Evolutionary conservation across 2,329 filamentous ascomycete genomes (phyloP).

Genomic region (Colletotrichum tanaceti): DNA sequence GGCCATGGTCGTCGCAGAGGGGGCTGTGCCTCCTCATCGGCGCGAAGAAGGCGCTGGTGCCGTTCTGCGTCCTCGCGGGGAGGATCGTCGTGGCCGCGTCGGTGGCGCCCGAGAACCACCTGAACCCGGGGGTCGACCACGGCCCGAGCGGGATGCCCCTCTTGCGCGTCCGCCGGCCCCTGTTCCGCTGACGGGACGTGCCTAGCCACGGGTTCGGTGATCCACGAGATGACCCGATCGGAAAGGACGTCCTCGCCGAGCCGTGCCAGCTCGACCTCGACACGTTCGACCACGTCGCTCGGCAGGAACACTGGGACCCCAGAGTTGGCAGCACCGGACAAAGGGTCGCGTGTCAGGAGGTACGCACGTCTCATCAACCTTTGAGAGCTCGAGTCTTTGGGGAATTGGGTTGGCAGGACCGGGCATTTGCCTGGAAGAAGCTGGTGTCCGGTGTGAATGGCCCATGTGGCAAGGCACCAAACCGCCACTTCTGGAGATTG

Average conservation of each 20-base stretch:
- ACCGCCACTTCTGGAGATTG: background rate
- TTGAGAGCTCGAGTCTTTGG: conserved; percentile 65
- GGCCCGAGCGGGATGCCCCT: conserved; percentile 61
- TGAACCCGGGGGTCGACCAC: conserved; percentile 74
- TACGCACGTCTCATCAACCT: conserved; percentile 62
- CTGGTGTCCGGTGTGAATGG: conserved; percentile 59
- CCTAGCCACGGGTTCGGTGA: conserved; percentile 71
- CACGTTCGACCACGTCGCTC: conserved; percentile 50
- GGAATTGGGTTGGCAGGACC: conserved; percentile 65
- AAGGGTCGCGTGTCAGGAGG: background rate
- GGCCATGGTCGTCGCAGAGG: conserved; percentile 46
- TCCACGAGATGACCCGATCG: conserved; percentile 64
- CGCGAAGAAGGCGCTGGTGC: conserved; percentile 72
- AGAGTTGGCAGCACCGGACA: background rate
- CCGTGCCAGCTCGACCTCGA: conserved; percentile 57
- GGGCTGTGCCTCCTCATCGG: conserved; percentile 59
- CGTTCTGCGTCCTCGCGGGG: conserved; percentile 68
- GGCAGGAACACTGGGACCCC: conserved; percentile 61
- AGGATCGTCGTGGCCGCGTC: conserved; percentile 73
- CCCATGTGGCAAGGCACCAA: background rate
- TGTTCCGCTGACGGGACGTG: background rate
- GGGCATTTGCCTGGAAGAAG: conserved; percentile 68
- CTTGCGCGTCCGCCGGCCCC: conserved; percentile 46
- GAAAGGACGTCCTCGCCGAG: conserved; percentile 66
- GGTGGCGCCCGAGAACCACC: conserved; percentile 77